phyloP scores from a whole-genome alignment of 441 rosid genomes.

The Populus hybrid region DNA sequence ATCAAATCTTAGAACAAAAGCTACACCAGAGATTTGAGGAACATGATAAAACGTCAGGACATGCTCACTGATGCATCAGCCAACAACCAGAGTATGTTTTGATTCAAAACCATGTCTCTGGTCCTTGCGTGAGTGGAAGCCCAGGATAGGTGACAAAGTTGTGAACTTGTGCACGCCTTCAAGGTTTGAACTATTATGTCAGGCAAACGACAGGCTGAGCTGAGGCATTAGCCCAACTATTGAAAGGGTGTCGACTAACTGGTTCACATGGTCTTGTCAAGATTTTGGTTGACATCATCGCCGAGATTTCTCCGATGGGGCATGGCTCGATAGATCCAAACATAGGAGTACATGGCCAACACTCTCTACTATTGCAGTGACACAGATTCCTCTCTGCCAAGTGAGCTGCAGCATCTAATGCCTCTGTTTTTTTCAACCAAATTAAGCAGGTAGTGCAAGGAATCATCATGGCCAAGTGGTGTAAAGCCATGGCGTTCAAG shows the following conservation, averaged over 20 bases:
- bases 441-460: too few relatives aligned
- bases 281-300: neutral
- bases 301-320: neutral
- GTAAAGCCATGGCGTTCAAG: too few relatives aligned
- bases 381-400: neutral
- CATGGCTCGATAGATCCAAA: neutral
- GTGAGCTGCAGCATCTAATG: too few relatives aligned
- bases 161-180: too few relatives aligned
- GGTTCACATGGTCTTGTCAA: neutral
- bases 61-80: neutral
- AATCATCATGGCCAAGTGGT: too few relatives aligned
- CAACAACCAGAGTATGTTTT: too few relatives aligned
- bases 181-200: neutral
- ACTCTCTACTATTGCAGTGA: neutral
- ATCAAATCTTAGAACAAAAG: too few relatives aligned
- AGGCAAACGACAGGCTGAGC: constrained; percentile 12
- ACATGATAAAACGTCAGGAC: neutral
- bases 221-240: neutral
- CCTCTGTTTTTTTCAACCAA: neutral
- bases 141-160: neutral
- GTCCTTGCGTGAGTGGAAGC: too few relatives aligned
- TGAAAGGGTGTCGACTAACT: neutral
- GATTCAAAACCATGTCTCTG: neutral
- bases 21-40: too few relatives aligned
- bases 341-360: neutral